Base-by-base conservation (phyloP, 371 early-diverging fungal genomes). In the Quaeritorhiza haematococci region DNA sequence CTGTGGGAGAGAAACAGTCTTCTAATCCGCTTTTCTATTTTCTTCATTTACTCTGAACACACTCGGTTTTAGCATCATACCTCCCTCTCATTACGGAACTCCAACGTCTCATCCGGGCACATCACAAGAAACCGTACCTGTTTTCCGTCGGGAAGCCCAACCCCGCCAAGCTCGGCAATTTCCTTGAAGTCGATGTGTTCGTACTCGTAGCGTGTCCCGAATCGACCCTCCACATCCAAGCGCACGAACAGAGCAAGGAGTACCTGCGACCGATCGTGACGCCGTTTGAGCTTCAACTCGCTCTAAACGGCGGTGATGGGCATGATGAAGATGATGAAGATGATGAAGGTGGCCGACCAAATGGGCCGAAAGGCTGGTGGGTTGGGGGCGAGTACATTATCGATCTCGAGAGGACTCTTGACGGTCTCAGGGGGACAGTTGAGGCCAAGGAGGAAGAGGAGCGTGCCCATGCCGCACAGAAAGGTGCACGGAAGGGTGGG, bases 71-170 rank as follows among this genome's bases (percentile, higher is more conserved):
- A 93, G 93, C 87, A 1, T 86, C 87, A 6, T 94, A 93, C 63
- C 74, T 90, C 68, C 74, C 78, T 27, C 84, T 93, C 35, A 88
- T 96, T 21, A 79, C 86, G 19, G 76, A 85, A 50, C 61, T 96
- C 33, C 90, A 93, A 69, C 72, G 76, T 30, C 59, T 92, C 47
- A 84, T 94, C 48, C 70, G 74, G n/a, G 69, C 78, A 1, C 78
- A 83, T 28, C 87, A 88, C 38, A 87, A 87, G 52, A 94, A 94
- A 69, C 83, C 84, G 1, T 94, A 94, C 58, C 70, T 89, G n/a
- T 88, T 96, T 61, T 87, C 91, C 1, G 89, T 95, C 72, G 97
- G 97, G 47, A 95, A 95, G 63, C 82, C 94, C 23, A 93, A 92
- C 61, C 91, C 91, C 2, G 90, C 92, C 53, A 96, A 96, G 68